Evolutionary conservation across 257 asterid species (phyloP).

Genomic region (Verbascum thapsus): DNA sequence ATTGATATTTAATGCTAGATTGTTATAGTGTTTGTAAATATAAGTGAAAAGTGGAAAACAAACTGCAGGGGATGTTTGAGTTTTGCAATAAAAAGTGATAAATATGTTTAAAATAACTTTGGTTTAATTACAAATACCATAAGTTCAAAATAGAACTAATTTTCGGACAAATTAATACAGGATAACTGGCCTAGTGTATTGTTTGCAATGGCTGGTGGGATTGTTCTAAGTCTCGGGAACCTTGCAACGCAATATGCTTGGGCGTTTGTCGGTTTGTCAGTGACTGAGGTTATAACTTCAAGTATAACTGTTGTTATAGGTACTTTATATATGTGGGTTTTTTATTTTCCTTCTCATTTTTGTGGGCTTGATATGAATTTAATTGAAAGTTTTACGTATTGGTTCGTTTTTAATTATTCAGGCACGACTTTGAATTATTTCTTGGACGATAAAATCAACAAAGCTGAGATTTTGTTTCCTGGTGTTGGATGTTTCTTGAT

Average conservation of each 20-base stretch:
- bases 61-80: too few relatives aligned
- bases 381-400: conserved; percentile 11
- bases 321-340: conserved; percentile 28
- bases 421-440: conserved; percentile 92
- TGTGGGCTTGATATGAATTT: neutral
- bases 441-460: conserved; percentile 84
- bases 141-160: neutral
- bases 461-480: conserved; percentile 87
- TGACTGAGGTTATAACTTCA: conserved; percentile 79
- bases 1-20: neutral
- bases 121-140: too few relatives aligned
- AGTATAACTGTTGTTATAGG: conserved; percentile 96
- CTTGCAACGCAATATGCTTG: conserved; percentile 93
- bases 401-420: conserved; percentile 29
- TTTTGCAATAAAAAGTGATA: too few relatives aligned
- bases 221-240: conserved; percentile 86
- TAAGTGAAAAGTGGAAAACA: too few relatives aligned
- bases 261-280: conserved; percentile 93
- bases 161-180: conserved; percentile 40
- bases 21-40: too few relatives aligned
- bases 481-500: conserved; percentile 90
- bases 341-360: neutral
- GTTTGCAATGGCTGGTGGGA: conserved; percentile 92
- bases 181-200: conserved; percentile 79
- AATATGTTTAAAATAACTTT: too few relatives aligned